Evolutionary conservation across 371 early-diverging fungal species (phyloP), one percentile per base, ranked within the genome.

Genomic region (Mortierella sp.): DNA sequence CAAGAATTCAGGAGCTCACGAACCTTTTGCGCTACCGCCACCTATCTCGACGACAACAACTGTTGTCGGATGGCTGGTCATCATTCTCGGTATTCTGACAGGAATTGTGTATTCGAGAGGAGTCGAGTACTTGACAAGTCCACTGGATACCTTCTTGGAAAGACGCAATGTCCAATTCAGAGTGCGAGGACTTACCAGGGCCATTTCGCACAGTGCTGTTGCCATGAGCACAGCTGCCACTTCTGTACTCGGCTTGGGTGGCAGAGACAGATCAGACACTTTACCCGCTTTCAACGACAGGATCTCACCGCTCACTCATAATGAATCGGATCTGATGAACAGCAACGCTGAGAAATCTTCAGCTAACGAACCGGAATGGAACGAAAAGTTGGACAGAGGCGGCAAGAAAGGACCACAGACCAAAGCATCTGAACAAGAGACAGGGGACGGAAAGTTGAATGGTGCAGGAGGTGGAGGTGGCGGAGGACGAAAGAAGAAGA

Each of bases 11-110:
- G 54, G 44, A 31, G 39, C 61, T 5, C n/a, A 56, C 17, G 61
- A 62, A 3, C 54, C 52, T 3, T 69, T 58, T 46, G 60, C 50
- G 21, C 54, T 50, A 41, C 67, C 50, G 21, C 54, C 55, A 41
- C 56, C 61, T 34, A 63, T 67, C 27, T 63, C 69, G 24, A 57
- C 12, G 41, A 65, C 57, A 47, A 76, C 77, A 0, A 76, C 77
- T 13, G 27, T 76, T n/a, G 58, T 69, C 2, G 77, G 77, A n/a
- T 76, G 77, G 77, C 37, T 69, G 12, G 54, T 69, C 22, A 60
- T 76, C 22, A 1, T 61, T 1, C 2, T 64, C 2, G 77, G 65
- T 10, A 49, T 69, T 1, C 21, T 76, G 44, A 54, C 65, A 21
- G 62, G 41, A 9, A 34, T 64, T 16, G 47, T 69, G 8, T 61